Evolutionary conservation across 306 rosid species (phyloP).

Genomic region (Phaseolus lunatus): DNA sequence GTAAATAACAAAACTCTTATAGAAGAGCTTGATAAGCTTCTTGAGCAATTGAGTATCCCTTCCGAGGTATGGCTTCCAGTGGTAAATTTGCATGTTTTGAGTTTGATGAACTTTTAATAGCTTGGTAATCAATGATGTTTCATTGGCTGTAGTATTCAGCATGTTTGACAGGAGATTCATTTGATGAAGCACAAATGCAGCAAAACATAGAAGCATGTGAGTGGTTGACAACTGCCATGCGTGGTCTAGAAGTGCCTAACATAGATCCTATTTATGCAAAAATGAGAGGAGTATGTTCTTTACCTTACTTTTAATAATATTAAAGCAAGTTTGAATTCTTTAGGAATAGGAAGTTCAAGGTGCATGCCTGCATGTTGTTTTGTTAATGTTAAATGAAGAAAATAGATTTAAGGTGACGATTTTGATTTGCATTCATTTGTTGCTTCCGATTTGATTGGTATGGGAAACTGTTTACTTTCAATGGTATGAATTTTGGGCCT

Average conservation of each 20-base stretch:
- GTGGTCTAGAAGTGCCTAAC: constrained; percentile 65
- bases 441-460: constrained; percentile 8
- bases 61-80: constrained; percentile 66
- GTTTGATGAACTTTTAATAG: constrained; percentile 36
- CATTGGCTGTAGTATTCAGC: constrained; percentile 71
- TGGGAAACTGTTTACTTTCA: constrained; percentile 18
- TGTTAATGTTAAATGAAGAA: constrained; percentile 8
- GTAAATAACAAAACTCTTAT: constrained; percentile 84
- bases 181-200: constrained; percentile 78
- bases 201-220: constrained; percentile 90
- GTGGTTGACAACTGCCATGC: constrained; percentile 85
- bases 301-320: constrained; percentile 40
- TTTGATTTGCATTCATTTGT: constrained; percentile 17
- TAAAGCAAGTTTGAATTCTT: constrained; percentile 18
- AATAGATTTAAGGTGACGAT: constrained; percentile 8
- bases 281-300: constrained; percentile 82
- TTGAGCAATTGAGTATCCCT: constrained; percentile 80
- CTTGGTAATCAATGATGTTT: constrained; percentile 49
- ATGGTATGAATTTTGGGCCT: constrained; percentile 10
- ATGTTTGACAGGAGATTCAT: constrained; percentile 82
- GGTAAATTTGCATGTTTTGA: constrained; percentile 32
- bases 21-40: constrained; percentile 87
- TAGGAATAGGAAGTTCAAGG: constrained; percentile 14
- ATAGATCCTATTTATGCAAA: constrained; percentile 77
- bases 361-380: constrained; percentile 1